phyloP scores from a whole-genome alignment of 2,329 filamentous ascomycete genomes.

The Botrytis aclada region DNA sequence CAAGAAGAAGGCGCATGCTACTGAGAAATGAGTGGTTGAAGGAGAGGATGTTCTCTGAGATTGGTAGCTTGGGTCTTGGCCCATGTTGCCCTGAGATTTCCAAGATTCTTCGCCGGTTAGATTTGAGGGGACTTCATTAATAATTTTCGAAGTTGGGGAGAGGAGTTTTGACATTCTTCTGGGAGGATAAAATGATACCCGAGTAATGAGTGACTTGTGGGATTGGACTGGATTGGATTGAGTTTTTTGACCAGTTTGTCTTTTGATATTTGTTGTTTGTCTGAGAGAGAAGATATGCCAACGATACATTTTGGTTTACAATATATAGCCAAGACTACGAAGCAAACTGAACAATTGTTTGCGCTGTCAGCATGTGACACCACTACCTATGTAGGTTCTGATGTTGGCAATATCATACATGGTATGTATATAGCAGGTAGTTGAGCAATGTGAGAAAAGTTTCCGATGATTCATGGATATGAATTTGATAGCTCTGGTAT shows the following conservation, averaged over 20 bases:
- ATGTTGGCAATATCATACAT: background rate
- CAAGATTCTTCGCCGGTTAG: background rate
- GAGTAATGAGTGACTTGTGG: conserved; percentile 1
- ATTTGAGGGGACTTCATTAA: conserved; percentile 1
- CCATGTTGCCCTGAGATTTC: no score
- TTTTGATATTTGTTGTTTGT: background rate
- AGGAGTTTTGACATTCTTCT: background rate
- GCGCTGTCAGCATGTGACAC: background rate
- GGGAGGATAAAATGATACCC: conserved; percentile 30
- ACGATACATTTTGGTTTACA: background rate
- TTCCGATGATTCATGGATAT: background rate
- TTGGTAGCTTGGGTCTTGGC: background rate
- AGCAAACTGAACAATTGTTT: background rate
- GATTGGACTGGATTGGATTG: background rate
- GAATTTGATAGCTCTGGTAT: background rate
- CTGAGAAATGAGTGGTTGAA: conserved; percentile 20
- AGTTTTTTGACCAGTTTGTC: background rate
- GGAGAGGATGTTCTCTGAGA: background rate
- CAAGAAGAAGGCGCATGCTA: conserved; percentile 34
- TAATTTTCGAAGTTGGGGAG: conserved; percentile 7
- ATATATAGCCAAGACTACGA: background rate
- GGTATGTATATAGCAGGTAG: background rate
- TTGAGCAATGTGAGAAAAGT: background rate
- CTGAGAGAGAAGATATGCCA: background rate
- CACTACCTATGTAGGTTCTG: background rate